Evolutionary conservation across 129 eudicot genomes (phyloP), one percentile per base, ranked within the genome.

Genomic region (Escallonia rubra): DNA sequence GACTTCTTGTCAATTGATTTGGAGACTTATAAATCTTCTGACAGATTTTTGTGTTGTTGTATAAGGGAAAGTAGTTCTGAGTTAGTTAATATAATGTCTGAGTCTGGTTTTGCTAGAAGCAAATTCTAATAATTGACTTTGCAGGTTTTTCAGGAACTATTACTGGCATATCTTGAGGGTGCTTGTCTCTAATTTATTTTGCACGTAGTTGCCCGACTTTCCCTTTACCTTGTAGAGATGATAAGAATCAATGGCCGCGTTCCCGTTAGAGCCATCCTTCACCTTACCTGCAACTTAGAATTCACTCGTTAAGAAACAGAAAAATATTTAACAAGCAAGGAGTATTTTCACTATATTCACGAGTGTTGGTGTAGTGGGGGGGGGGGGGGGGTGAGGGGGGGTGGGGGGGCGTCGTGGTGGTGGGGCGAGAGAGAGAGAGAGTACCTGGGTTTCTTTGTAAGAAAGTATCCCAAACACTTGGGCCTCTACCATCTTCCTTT

Each of bases 401-500:
- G 50, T 46, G 9, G 50, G 5, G n/a, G n/a, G n/a, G n/a, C n/a
- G n/a, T n/a, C n/a, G n/a, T n/a, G n/a, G n/a, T n/a, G n/a, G n/a
- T n/a, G 11, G 4, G 50, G 4, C 6, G 54, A 50, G 54, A 50
- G n/a, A 39, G 8, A 12, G 6, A 44, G 66, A 45, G 55, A 39
- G 46, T 54, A 86, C 91, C 88, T 2, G 91, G 67, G 59, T 82
- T 71, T 66, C 53, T 73, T 45, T 69, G 74, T 54, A 85, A 34
- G 59, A 76, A 86, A 44, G 69, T 48, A 61, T 86, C 91, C 91
- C 91, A 86, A 62, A 79, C 76, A 42, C 85, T 82, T 47, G 82
- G 74, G n/a, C 81, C 86, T 67, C 76, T 79, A 43, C 91, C 88
- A 63, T 79, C 83, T 2, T 73, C 88, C 41, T 71, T 79, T 53